A percentile compares a stretch with the other conserved stretches of the same genome.
These are phyloP conservation scores for Aspergillus felis DNA, from an alignment of 2,329 filamentous ascomycete species.

Conservation along the genomic window DNA sequence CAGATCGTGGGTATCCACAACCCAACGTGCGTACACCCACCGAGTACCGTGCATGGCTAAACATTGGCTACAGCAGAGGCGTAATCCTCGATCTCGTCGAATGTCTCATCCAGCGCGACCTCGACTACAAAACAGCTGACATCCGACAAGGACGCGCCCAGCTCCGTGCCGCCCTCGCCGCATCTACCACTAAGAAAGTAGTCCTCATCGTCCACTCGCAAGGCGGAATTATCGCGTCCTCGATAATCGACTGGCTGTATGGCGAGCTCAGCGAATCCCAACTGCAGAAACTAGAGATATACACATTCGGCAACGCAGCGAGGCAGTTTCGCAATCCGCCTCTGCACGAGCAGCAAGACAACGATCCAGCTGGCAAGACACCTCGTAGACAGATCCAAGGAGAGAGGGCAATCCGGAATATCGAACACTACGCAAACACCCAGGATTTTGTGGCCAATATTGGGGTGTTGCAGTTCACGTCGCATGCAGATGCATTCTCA, in stretches of 20 bases:
- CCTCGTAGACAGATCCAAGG: background rate
- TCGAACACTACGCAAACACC: conserved; percentile 5
- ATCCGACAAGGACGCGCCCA: conserved; percentile 4
- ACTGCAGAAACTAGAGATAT: conserved; percentile 2
- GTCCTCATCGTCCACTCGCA: conserved; percentile 5
- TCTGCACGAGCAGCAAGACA: background rate
- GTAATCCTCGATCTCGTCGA: conserved; percentile 3
- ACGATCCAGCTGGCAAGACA: background rate
- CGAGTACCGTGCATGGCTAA: background rate
- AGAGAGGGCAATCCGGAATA: background rate
- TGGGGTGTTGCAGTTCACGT: conserved; percentile 1
- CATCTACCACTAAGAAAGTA: background rate
- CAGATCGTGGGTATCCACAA: conserved; percentile 6
- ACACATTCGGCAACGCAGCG: conserved; percentile 2
- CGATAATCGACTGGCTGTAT: conserved; percentile 3
- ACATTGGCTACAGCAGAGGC: background rate
- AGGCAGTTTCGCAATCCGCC: conserved; percentile 1
- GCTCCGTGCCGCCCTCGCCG: background rate
- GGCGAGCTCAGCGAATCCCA: background rate
- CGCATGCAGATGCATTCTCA: background rate
- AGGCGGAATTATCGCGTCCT: background rate
- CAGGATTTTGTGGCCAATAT: conserved; percentile 2
- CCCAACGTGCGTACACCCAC: background rate
- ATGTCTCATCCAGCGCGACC: conserved; percentile 4
- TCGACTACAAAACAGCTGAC: conserved; percentile 4